Base-by-base conservation (phyloP, 176 grass and related monocot genomes). In the Tillandsia fasciculata region DNA sequence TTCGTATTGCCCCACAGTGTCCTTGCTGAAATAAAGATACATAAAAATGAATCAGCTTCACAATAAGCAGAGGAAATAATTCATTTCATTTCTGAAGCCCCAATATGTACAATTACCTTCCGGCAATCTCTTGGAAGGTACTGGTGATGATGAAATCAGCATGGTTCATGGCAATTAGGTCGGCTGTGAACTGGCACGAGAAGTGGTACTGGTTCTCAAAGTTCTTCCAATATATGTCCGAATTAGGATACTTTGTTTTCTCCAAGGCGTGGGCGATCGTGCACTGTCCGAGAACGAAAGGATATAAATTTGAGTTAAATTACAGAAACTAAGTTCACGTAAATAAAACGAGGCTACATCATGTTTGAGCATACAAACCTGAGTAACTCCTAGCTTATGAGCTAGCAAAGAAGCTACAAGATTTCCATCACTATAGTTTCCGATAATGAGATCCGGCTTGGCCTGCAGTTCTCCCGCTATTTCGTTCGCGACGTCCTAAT, bases 101-200 rank as follows among this genome's bases (percentile, higher is more conserved):
- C 14, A 2, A 14, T 15, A 48, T 14, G 26, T 47, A 49, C 3
- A 67, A 11, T n/a, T 9, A 67, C 64, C 64, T 67, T 67, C 64
- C 64, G n/a, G 64, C 64, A 48, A 67, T 67, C 64, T 67, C 64
- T 67, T 67, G 64, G 64, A 67, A 67, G 64, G 64, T 67, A 67
- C 64, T 67, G 29, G 64, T 67, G 64, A 67, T 67, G 27, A 67
- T 67, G 64, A 67, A 67, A 42, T 67, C 64, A 11, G 64, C 64
- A 67, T 67, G 64, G 27, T 67, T 67, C 64, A 67, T 67, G 14
- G 64, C 64, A 48, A 42, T 15, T 15, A 67, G 29, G 14, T 67
- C 64, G n/a, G 64, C 64, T 14, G 64, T 67, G 64, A 67, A 66
- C 64, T 66, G 64, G 64, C 64, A 66, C 14, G 64, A 66, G 64